Conservation (phyloP, 495 filamentous ascomycete species). For the Glonium stellatum region DNA sequence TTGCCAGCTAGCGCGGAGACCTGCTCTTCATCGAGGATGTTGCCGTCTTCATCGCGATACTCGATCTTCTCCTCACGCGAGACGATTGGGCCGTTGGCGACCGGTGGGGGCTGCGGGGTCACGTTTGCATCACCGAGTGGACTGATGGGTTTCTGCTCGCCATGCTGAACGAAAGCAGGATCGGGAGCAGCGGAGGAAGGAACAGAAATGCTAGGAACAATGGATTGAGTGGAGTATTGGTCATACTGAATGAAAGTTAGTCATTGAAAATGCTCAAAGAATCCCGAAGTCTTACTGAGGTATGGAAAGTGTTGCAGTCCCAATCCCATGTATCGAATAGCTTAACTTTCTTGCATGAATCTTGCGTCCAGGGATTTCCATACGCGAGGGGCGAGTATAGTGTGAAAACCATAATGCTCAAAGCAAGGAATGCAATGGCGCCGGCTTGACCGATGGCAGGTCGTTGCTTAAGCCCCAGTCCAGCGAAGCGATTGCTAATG, state of each 20-base stretch:
- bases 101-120: conserved; percentile 20
- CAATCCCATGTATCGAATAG: conserved; percentile 88
- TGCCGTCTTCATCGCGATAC: conserved; percentile 91
- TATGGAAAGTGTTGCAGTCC: conserved; percentile 89
- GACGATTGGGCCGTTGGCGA: conserved; percentile 38
- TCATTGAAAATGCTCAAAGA: background rate
- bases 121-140: conserved; percentile 27
- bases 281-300: conserved; percentile 60
- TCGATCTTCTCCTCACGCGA: conserved; percentile 78
- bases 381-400: conserved; percentile 85
- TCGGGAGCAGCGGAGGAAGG: conserved; percentile 13
- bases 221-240: conserved; percentile 19
- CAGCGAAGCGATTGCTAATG: conserved; percentile 57
- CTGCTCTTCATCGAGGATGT: conserved; percentile 73
- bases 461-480: conserved; percentile 60
- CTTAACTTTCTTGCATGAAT: conserved; percentile 78
- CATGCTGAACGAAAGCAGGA: conserved; percentile 9
- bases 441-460: conserved; percentile 65
- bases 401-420: conserved; percentile 69
- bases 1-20: conserved; percentile 82
- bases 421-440: conserved; percentile 61
- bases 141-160: conserved; percentile 5
- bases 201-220: conserved; percentile 7
- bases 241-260: conserved; percentile 23
- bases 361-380: conserved; percentile 87